Evolutionary conservation across 805 yeast genomes (phyloP), one percentile per base, ranked within the genome.

Genomic region (Maudiozyma turicensis): DNA sequence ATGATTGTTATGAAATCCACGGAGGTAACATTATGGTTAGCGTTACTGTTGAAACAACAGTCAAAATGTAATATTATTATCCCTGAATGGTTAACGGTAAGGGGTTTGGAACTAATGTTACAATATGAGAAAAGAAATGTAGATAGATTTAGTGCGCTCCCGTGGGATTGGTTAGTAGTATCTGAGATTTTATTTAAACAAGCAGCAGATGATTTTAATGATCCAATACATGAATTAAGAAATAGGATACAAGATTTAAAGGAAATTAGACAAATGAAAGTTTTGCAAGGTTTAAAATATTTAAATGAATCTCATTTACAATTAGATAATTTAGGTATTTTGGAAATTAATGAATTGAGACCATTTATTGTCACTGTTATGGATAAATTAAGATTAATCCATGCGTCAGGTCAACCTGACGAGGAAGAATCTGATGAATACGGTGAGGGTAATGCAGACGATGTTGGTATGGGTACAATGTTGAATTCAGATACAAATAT

Each of bases 141-240:
- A 1, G 74, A 74, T 34, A 69, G 76, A 51, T 91, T 91, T 60
- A 76, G 87, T 48, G 67, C 72, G 7, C 66, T 91, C 45, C 98
- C 98, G 0, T 82, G 84, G 81, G 79, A 83, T 61, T 93, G 99
- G 99, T 70, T 89, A 26, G 95, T 91, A 46, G 61, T 84, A 1
- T 77, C 91, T 4, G 86, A 84, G 55, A 73, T 84, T 10, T 68
- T 91, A 44, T 72, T 91, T 43, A 63, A 63, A 3, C 72, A 72
- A 41, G 95, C 96, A 1, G 57, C 83, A 0, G 95, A 90, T 56
- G 98, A 93, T 64, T 70, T 89, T 48, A 69, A 72, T 11, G 91
- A 84, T 52, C 82, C 88, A 0, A 75, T 85, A 0, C 86, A 85
- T 58, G 82, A 76, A 50, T 66, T 91, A 29, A 70, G 93, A 45